A percentile compares a stretch with the other conserved stretches of the same genome.
These are phyloP conservation scores for Agastache rugosa DNA, from an alignment of 257 asterid genomes.

Conservation along the genomic window DNA sequence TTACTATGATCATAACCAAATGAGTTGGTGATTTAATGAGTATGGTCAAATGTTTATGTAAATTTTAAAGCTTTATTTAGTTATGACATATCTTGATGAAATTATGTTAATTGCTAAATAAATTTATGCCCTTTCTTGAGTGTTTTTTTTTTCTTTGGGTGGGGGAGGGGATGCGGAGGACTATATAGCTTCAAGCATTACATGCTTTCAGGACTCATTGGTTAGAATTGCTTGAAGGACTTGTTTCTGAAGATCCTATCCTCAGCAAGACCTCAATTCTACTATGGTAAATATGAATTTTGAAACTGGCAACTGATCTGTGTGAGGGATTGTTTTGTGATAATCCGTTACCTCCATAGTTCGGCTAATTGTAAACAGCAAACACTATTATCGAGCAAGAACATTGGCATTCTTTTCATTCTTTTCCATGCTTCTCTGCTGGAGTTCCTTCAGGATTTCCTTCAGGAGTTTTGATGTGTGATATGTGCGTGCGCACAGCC, in stretches of 20 bases:
- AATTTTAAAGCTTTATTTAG: slow-evolving; percentile 22
- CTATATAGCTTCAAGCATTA: slow-evolving; percentile 9
- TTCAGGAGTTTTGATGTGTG: neutral
- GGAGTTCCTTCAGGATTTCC: neutral
- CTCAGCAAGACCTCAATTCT: slow-evolving; percentile 12
- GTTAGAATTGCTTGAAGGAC: neutral
- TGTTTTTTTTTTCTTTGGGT: neutral
- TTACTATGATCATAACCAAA: neutral
- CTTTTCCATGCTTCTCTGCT: neutral
- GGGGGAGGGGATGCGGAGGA: neutral
- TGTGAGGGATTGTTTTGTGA: slow-evolving; percentile 23
- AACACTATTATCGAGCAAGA: neutral
- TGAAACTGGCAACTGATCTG: neutral
- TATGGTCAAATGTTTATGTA: slow-evolving; percentile 14
- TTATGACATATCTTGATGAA: slow-evolving; percentile 8
- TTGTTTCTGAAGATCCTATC: slow-evolving; percentile 22
- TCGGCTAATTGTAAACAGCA: neutral
- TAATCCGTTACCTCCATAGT: neutral
- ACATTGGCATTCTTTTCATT: slow-evolving; percentile 20
- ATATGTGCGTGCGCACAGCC: neutral
- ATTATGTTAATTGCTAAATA: neutral
- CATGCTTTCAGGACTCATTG: slow-evolving; percentile 16
- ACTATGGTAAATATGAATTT: neutral
- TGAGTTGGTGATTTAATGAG: neutral
- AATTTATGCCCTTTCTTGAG: neutral